Evolutionary conservation across 164 flowering plant genomes (phyloP).

Genomic region (Malania oleifera): DNA sequence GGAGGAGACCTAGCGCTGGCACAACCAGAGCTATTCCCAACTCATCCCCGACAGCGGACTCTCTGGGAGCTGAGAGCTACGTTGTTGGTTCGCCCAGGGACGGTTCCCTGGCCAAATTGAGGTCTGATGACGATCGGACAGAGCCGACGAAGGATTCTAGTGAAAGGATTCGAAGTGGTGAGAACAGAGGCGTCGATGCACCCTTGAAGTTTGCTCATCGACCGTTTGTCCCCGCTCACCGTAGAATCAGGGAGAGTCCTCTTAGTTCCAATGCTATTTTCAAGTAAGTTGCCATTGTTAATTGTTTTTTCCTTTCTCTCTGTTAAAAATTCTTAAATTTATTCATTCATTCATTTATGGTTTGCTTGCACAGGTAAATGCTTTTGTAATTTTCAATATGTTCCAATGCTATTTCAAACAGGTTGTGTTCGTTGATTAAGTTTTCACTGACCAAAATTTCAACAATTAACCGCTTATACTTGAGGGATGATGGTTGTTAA

Average conservation of each 20-base stretch:
- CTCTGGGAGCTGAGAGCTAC: constrained; percentile 1
- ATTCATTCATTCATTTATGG: too few species aligned
- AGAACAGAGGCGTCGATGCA: constrained; percentile 3
- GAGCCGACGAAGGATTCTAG: constrained; percentile 2
- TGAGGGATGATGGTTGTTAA: too few species aligned
- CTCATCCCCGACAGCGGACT: constrained; percentile 4
- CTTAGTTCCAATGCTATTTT: constrained; percentile 89
- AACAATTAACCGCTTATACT: too few species aligned
- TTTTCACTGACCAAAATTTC: too few species aligned
- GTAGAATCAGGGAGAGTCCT: constrained; percentile 71
- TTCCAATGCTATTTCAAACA: too few species aligned
- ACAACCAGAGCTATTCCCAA: not conserved
- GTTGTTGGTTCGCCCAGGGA: constrained; percentile 1
- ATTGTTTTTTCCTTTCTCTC: too few species aligned
- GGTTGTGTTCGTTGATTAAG: too few species aligned
- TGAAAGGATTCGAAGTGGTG: constrained; percentile 12
- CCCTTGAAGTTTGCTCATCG: constrained; percentile 45
- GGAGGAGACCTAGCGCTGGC: constrained; percentile 18
- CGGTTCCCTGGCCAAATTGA: constrained; percentile 5
- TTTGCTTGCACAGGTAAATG: too few species aligned
- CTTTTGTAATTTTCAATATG: too few species aligned
- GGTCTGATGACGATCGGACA: constrained; percentile 9
- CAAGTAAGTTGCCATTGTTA: constrained; percentile 78
- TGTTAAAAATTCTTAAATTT: too few species aligned
- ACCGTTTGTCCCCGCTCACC: constrained; percentile 76